A percentile compares a stretch with the other conserved stretches of the same genome.
Evolutionary conservation across 805 yeast species (phyloP).

Genomic region (Candida qinlingensis): DNA sequence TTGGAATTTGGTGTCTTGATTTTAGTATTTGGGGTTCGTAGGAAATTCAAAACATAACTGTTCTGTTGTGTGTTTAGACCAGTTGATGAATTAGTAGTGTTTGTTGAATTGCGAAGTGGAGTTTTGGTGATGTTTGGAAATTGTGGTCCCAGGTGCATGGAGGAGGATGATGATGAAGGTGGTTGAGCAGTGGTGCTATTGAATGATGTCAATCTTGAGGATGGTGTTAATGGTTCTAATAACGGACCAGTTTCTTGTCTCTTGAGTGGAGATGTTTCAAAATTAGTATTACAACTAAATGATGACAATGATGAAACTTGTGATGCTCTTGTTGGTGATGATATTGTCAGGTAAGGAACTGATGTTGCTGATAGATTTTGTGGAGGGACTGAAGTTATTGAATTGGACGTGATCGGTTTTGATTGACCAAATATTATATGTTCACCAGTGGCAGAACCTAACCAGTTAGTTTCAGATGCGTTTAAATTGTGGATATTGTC

Average conservation of each 20-base stretch:
- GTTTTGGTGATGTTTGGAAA: slow-evolving; percentile 29
- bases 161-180: neutral
- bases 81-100: slow-evolving; percentile 1
- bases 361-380: no score
- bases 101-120: slow-evolving; percentile 26
- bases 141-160: slow-evolving; percentile 11
- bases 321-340: slow-evolving; percentile 11
- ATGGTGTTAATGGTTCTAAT: slow-evolving; percentile 61
- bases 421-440: slow-evolving; percentile 28
- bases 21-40: slow-evolving; percentile 27
- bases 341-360: neutral
- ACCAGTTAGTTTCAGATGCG: slow-evolving; percentile 37
- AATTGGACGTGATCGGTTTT: slow-evolving; percentile 8
- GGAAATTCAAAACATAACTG: slow-evolving; percentile 17
- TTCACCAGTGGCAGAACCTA: slow-evolving; percentile 37
- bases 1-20: slow-evolving; percentile 25
- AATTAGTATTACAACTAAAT: slow-evolving; percentile 59
- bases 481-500: slow-evolving; percentile 30
- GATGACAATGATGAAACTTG: slow-evolving; percentile 44
- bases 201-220: slow-evolving; percentile 22
- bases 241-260: slow-evolving; percentile 59
- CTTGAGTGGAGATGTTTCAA: slow-evolving; percentile 57
- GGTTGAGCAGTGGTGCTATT: slow-evolving; percentile 2
- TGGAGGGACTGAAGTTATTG: neutral
- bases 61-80: slow-evolving; percentile 9